Evolutionary conservation across 2,329 filamentous ascomycete species (phyloP), one percentile per base, ranked within the genome.

Genomic region (Colletotrichum sp.): DNA sequence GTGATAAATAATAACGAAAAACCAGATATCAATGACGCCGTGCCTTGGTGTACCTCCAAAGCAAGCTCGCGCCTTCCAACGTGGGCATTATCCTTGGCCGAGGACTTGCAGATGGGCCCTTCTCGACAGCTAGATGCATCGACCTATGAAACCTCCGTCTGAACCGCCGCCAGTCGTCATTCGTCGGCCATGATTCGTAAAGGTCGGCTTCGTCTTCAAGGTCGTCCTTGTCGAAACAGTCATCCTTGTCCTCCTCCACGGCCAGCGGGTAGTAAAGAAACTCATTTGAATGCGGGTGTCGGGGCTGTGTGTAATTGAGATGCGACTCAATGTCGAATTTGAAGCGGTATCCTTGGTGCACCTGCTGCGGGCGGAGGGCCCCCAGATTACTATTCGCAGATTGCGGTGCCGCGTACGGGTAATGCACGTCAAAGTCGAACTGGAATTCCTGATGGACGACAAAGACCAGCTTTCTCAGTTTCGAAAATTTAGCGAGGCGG

Each of bases 371-470:
- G 24, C 81, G 80, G 68, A 82, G 66, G 62, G 78, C 65, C 76
- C 77, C 57, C 18, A 72, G 77, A 49, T 60, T 77, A 59, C 49
- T 68, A 21, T 15, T 52, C n/a, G 44, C 44, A 71, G 65, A 39
- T 60, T 67, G 66, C 57, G 71, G 67, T 30, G 63, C 39, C 70
- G 62, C 44, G 78, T 75, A 82, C 32, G 78, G 81, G 67, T 81
- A 81, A 9, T 81, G 79, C 21, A 81, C 82, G 75, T 84, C 82
- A 57, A 86, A 85, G 75, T 86, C 87, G 77, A 88, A 88, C 32
- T 87, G 86, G 60, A 88, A 88, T 69, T 88, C 87, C 77, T 89
- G 87, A 77, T 88, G 87, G 5, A 89, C 86, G 21, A 89, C 83
- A 32, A 89, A 85, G 9, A 88, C 82, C 62, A 89, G 82, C 39